Evolutionary conservation across 2,329 filamentous ascomycete species (phyloP).

Genomic region (Botrytis byssoidea): DNA sequence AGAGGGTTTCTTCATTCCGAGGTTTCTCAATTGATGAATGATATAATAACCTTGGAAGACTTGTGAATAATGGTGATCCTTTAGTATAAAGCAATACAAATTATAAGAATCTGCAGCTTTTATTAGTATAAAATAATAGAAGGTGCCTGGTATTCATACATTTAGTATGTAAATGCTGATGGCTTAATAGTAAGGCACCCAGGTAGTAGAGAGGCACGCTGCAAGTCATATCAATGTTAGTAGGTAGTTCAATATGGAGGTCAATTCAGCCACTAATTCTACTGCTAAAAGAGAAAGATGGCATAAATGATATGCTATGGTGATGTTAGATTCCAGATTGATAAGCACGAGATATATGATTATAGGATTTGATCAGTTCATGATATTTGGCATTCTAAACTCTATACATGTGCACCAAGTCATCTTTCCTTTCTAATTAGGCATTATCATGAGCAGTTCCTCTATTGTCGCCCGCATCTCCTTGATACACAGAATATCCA

Average conservation of each 20-base stretch:
- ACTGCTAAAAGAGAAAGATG: not conserved
- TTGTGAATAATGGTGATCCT: not conserved
- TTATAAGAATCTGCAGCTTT: not conserved
- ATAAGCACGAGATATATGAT: not conserved
- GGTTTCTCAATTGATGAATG: not conserved
- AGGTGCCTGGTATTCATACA: not conserved
- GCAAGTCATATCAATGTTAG: not conserved
- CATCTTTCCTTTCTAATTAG: slow-evolving; percentile 1
- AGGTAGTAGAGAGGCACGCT: not conserved
- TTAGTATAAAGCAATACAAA: not conserved
- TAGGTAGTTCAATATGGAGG: not conserved
- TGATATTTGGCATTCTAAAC: slow-evolving; percentile 3
- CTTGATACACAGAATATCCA: slow-evolving; percentile 17
- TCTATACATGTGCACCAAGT: slow-evolving; percentile 9
- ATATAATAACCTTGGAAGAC: not conserved
- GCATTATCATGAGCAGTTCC: slow-evolving; percentile 8
- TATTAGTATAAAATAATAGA: not conserved
- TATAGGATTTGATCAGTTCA: not conserved
- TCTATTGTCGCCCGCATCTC: not conserved
- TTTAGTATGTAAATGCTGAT: not conserved
- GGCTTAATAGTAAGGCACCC: not conserved
- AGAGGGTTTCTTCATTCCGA: not conserved
- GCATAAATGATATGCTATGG: not conserved
- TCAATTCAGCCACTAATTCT: not conserved
- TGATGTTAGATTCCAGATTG: not conserved